Conservation (phyloP, 2,329 filamentous ascomycete species). For the Fonsecaea multimorphosa region DNA sequence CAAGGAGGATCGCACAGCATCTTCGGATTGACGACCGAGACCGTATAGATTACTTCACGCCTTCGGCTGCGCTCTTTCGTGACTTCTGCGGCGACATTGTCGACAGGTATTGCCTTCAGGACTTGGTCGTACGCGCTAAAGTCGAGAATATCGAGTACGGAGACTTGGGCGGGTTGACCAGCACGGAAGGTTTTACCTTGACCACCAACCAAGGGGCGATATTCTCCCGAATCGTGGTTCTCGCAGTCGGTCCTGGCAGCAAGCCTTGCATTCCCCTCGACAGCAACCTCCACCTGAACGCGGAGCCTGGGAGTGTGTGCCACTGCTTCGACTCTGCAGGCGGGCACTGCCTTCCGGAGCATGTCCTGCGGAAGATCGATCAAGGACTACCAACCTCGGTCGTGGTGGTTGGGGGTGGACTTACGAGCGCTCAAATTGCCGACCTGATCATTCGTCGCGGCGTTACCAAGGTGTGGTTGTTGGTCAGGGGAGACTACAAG, state of each 20-base stretch:
- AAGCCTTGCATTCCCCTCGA: slow-evolving; percentile 40
- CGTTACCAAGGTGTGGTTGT: slow-evolving; percentile 70
- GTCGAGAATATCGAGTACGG: slow-evolving; percentile 68
- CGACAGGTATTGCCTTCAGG: slow-evolving; percentile 63
- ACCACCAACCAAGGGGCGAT: slow-evolving; percentile 61
- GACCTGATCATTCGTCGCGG: slow-evolving; percentile 70
- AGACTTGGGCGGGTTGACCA: slow-evolving; percentile 51
- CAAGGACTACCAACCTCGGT: slow-evolving; percentile 56
- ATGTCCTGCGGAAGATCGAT: slow-evolving; percentile 61
- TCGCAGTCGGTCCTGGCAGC: slow-evolving; percentile 74
- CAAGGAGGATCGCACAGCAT: slow-evolving; percentile 45
- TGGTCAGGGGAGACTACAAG: slow-evolving; percentile 65
- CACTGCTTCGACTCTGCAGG: slow-evolving; percentile 68
- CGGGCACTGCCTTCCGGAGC: slow-evolving; percentile 60
- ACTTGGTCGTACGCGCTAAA: slow-evolving; percentile 65
- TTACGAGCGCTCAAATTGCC: slow-evolving; percentile 76
- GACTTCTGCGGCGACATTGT: slow-evolving; percentile 67
- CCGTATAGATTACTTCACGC: slow-evolving; percentile 72
- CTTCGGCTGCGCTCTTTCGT: slow-evolving; percentile 65
- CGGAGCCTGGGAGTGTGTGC: slow-evolving; percentile 50
- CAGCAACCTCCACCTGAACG: slow-evolving; percentile 19
- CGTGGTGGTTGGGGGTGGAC: slow-evolving; percentile 74
- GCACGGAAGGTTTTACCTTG: slow-evolving; percentile 67
- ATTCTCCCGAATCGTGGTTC: slow-evolving; percentile 65
- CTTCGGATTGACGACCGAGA: slow-evolving; percentile 69